Percentiles rank a stretch among this genome's conserved stretches.
Conservation (phyloP, 352 stramenopile genomes). For the Pythium sukuiense region DNA sequence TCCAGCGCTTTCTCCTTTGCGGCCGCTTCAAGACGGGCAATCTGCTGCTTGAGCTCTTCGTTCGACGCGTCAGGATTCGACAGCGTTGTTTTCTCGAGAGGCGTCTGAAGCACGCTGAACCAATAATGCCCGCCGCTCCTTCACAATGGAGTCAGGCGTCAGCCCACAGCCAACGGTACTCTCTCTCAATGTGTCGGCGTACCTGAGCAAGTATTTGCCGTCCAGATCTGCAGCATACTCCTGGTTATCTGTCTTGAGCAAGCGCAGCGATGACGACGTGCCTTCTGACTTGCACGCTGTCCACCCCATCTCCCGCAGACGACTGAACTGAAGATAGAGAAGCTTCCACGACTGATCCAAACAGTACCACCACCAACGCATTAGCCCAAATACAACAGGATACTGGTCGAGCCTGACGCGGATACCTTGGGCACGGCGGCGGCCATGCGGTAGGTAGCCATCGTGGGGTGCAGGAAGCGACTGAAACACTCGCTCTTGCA, state of each 20-base stretch:
- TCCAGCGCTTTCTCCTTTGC: slow-evolving; percentile 27
- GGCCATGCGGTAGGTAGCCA: slow-evolving; percentile 65
- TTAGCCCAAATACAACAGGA: neutral
- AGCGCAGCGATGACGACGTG: slow-evolving; percentile 49
- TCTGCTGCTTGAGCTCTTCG: slow-evolving; percentile 9
- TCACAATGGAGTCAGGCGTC: neutral
- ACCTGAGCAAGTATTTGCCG: slow-evolving; percentile 47
- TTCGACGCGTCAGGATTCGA: neutral
- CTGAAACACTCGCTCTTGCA: slow-evolving; percentile 73
- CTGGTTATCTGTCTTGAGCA: slow-evolving; percentile 68
- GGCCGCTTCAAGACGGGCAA: neutral
- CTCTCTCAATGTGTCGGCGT: neutral
- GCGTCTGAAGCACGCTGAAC: slow-evolving; percentile 64
- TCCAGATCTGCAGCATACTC: slow-evolving; percentile 55
- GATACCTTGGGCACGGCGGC: slow-evolving; percentile 44
- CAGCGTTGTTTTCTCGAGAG: slow-evolving; percentile 3
- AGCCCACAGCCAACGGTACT: neutral
- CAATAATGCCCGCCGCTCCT: slow-evolving; percentile 76
- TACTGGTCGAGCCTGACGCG: too few relatives aligned
- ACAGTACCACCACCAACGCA: neutral
- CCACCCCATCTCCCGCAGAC: slow-evolving; percentile 42
- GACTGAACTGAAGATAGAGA: slow-evolving; percentile 56
- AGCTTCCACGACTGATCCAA: slow-evolving; percentile 46
- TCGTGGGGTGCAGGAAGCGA: slow-evolving; percentile 54
- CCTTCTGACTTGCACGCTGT: slow-evolving; percentile 38